Evolutionary conservation across 1,284 basidiomycete genomes (phyloP), one percentile per base, ranked within the genome.

Genomic region (Leccinum pachyderme): DNA sequence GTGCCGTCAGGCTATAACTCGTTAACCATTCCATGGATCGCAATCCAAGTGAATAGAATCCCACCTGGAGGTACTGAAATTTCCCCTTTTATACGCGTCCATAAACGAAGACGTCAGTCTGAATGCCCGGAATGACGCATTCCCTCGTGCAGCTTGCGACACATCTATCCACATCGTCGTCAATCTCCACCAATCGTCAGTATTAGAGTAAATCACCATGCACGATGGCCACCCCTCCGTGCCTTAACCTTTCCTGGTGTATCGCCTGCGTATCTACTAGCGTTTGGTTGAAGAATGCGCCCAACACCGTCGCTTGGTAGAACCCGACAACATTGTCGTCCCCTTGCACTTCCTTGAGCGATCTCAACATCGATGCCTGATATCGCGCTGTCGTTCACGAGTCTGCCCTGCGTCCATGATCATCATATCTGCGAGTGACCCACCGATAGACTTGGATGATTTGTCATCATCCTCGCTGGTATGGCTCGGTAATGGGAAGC

Each of bases 241-340:
- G 86, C 73, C 92, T 78, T 69, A 88, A 77, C 66, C 81, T 85
- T 52, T 86, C 89, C 73, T 89, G 90, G 68, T 88, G 89, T 63
- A 91, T 83, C 37, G 88, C 86, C 71, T 97, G 90, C 13, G 93
- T 90, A 59, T 98, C 93, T 50, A 98, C 81, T 47, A 97, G 76
- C n/a, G 85, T 84, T 69, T 94, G 91, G 65, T 87, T 91, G 74
- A 93, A 89, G 74, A 96, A 98, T n/a, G 93, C 93, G 39, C 94
- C 93, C 51, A 93, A 81, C 18, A 87, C 85, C 47, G 89, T 93
- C 47, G 89, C 90, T 72, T 97, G 93, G 79, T 99, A 99, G 74
- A 98, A 94, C 45, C 97, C 97, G 55, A 99, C 92, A 48, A 97
- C 85, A 64, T 91, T 94, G 72, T 96, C 95, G 68, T 98, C 95